Base-by-base conservation (phyloP, 139 green algal genomes). In the Picocystis salinarum region DNA sequence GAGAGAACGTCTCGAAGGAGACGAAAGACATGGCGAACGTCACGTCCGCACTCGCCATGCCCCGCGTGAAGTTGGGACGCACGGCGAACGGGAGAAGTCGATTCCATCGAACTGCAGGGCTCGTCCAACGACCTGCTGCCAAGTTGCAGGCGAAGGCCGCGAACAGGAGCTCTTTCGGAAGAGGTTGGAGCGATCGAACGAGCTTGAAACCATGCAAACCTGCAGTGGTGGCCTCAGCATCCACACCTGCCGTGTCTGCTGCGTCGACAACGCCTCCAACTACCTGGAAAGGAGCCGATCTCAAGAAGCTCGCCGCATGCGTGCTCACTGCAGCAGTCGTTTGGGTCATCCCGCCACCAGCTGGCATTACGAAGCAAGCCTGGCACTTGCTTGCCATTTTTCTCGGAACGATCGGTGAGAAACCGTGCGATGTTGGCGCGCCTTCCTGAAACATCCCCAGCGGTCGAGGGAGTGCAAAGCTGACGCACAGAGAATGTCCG, bases 351-450 rank as follows among this genome's bases (percentile, higher is more conserved):
- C 83, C 85, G 18, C 34, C 66, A 1, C 85, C 84, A 10, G 71
- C 60, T 19, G 85, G 85, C 28, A 75, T 95, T 4, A 58, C 56
- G 2, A 6, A 34, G 4, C 66, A 87, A 52, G 59, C 58, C 15
- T 69, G 59, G 58, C 74, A 92, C 50, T 72, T 96, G 45, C 64
- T 96, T 48, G 71, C 83, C 40, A 84, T 96, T 44, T 96, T 96
- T 59, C 48, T 83, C 15, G 61, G 13, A 37, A 37, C 13, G 13
- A 37, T 15, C 13, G 13, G 15, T 15, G 31, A 37, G n/a, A n/a
- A n/a, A n/a, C n/a, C n/a, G n/a, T n/a, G n/a, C n/a, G n/a, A n/a
- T n/a, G n/a, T n/a, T n/a, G n/a, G n/a, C n/a, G n/a, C n/a, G n/a
- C n/a, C n/a, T n/a, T n/a, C n/a, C n/a, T n/a, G n/a, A n/a, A n/a